These are phyloP conservation scores for Lentinus brumalis DNA, from an alignment of 768 basidiomycete species.

Conservation along the genomic window DNA sequence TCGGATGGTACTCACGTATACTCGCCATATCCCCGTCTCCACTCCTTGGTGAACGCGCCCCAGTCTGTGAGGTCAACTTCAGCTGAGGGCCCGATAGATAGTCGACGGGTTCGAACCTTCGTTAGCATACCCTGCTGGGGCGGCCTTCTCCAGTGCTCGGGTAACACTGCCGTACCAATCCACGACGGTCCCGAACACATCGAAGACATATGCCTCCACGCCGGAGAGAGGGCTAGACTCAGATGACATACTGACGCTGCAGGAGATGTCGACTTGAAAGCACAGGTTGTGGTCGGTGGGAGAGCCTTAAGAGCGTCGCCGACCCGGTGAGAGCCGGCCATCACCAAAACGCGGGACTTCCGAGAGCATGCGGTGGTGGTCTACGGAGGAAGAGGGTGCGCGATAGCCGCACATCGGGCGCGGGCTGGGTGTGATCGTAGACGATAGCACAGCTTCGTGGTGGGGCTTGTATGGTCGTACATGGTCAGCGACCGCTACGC, in stretches of 20 bases:
- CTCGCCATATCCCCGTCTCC: constrained; percentile 53
- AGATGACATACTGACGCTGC: not conserved
- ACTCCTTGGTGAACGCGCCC: constrained; percentile 54
- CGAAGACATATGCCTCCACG: constrained; percentile 32
- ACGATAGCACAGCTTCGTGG: too few relatives aligned
- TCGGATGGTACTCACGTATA: constrained; percentile 42
- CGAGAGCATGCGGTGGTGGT: too few relatives aligned
- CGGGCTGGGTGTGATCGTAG: too few relatives aligned
- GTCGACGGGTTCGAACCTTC: not conserved
- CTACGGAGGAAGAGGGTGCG: too few relatives aligned
- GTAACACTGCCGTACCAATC: constrained; percentile 32
- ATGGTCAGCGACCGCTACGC: too few relatives aligned
- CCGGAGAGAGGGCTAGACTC: constrained; percentile 12
- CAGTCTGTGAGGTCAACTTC: constrained; percentile 35
- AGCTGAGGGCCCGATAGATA: not conserved
- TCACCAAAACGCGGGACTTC: too few relatives aligned
- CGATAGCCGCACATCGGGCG: too few relatives aligned
- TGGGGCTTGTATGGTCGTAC: too few relatives aligned
- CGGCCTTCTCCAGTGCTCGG: not conserved
- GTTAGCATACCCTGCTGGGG: not conserved
- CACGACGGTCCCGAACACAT: constrained; percentile 36
- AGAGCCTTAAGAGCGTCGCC: too few relatives aligned
- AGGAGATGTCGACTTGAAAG: too few relatives aligned
- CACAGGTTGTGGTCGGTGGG: too few relatives aligned
- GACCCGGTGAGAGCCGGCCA: too few relatives aligned